phyloP scores from a whole-genome alignment of 192 early-diverging fungal genomes.

The Backusella liffmaniae region DNA sequence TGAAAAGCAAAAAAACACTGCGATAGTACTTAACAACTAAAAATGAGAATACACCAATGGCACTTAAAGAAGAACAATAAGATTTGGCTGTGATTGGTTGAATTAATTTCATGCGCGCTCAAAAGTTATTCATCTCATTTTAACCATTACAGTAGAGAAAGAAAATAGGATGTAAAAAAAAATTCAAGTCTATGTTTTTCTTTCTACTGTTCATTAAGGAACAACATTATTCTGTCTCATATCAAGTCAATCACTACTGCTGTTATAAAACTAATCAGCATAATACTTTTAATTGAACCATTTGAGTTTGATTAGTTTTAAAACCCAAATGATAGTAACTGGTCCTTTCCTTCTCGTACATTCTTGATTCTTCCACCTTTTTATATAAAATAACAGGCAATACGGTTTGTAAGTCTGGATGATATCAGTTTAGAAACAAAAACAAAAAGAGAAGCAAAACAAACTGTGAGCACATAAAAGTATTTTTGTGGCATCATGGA shows the following conservation, averaged over 20 bases:
- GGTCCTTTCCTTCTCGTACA: neutral
- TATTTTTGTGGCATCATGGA: neutral
- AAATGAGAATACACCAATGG: neutral
- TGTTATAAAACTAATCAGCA: too few species aligned
- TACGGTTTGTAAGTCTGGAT: neutral
- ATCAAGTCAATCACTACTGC: too few species aligned
- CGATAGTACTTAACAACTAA: neutral
- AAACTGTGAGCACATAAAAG: too few species aligned
- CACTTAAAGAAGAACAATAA: neutral
- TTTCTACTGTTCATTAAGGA: too few species aligned
- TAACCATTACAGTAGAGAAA: too few species aligned
- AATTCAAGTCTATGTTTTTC: too few species aligned
- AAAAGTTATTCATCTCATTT: neutral
- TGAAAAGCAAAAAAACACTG: neutral
- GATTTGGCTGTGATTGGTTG: neutral
- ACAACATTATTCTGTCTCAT: too few species aligned
- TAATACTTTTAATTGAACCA: neutral
- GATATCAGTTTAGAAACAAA: neutral
- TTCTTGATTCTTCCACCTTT: neutral
- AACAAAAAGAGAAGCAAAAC: neutral
- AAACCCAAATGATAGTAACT: neutral
- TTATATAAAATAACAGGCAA: neutral
- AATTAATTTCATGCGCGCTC: neutral
- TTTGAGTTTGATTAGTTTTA: neutral
- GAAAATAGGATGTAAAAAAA: too few species aligned